Conservation (phyloP, 1,284 basidiomycete species). For the Dichomitus squalens region DNA sequence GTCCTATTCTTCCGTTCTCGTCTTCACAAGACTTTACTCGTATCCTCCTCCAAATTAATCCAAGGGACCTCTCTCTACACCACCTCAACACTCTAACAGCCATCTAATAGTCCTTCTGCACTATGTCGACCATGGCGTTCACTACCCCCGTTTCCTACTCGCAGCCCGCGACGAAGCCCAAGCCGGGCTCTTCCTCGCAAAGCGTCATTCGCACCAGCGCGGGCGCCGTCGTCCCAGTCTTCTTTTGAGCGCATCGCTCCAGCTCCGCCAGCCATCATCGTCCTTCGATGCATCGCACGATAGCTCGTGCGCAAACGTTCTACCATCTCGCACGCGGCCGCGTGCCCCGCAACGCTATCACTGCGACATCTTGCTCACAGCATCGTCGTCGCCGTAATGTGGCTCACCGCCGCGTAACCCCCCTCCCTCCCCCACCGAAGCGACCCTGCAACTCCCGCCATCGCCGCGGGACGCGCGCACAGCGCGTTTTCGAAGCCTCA, state of each 20-base stretch:
- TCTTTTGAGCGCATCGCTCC: slow-evolving; percentile 25
- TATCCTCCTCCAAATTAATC: slow-evolving; percentile 1
- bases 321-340: not conserved
- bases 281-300: not conserved
- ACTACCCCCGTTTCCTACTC: slow-evolving; percentile 18
- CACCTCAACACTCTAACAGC: not conserved
- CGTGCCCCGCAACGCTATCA: not conserved
- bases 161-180: slow-evolving; percentile 22
- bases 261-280: not conserved
- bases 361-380: not conserved
- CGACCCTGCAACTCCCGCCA: not conserved
- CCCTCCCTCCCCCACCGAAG: no score
- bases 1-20: not conserved
- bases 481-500: not conserved
- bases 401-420: not conserved
- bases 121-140: slow-evolving; percentile 20
- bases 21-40: slow-evolving; percentile 5
- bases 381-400: not conserved
- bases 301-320: not conserved
- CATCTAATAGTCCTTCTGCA: not conserved
- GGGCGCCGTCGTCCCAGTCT: slow-evolving; percentile 27
- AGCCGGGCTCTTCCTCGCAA: slow-evolving; percentile 25
- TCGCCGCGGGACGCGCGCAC: not conserved
- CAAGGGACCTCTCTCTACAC: not conserved
- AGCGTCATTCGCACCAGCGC: slow-evolving; percentile 29